These are phyloP conservation scores for Dryadomyces quercus-mongolicae DNA, from an alignment of 2,329 filamentous ascomycete genomes.

Conservation along the genomic window DNA sequence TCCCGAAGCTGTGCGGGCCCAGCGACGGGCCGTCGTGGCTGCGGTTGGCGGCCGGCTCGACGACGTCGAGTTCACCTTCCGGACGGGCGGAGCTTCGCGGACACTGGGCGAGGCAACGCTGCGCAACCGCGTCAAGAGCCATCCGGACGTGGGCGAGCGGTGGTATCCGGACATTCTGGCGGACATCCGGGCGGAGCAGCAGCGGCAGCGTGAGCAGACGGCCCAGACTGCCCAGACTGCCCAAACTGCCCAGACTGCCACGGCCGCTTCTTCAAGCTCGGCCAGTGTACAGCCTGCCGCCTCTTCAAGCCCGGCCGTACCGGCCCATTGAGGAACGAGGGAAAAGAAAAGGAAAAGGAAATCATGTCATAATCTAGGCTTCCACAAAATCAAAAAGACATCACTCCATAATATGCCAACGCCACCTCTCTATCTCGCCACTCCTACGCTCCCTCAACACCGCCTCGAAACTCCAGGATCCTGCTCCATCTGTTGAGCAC, in stretches of 20 bases:
- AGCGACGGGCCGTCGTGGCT: conserved; percentile 44
- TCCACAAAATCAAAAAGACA: not conserved
- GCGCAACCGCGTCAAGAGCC: conserved; percentile 74
- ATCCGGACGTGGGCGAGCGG: conserved; percentile 73
- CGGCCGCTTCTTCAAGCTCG: too few species aligned
- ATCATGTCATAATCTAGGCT: not conserved
- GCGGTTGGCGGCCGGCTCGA: conserved; percentile 45
- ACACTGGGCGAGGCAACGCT: conserved; percentile 73
- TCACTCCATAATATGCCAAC: not conserved
- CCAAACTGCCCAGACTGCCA: too few species aligned
- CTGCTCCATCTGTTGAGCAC: not conserved
- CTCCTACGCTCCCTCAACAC: too few species aligned
- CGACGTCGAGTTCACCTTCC: conserved; percentile 81
- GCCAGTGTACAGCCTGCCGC: too few species aligned
- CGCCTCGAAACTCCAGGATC: not conserved
- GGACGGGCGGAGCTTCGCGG: conserved; percentile 51
- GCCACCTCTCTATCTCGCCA: not conserved
- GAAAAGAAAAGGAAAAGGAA: not conserved
- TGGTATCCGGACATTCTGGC: conserved; percentile 59
- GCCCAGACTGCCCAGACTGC: not conserved
- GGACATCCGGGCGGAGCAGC: conserved; percentile 47
- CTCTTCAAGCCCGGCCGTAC: conserved; percentile 6
- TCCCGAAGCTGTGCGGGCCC: conserved; percentile 49
- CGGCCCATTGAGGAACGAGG: conserved; percentile 19
- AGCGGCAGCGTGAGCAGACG: conserved; percentile 15